These are phyloP conservation scores for Penicillium thymicola DNA, from an alignment of 2,329 filamentous ascomycete species.

Conservation along the genomic window DNA sequence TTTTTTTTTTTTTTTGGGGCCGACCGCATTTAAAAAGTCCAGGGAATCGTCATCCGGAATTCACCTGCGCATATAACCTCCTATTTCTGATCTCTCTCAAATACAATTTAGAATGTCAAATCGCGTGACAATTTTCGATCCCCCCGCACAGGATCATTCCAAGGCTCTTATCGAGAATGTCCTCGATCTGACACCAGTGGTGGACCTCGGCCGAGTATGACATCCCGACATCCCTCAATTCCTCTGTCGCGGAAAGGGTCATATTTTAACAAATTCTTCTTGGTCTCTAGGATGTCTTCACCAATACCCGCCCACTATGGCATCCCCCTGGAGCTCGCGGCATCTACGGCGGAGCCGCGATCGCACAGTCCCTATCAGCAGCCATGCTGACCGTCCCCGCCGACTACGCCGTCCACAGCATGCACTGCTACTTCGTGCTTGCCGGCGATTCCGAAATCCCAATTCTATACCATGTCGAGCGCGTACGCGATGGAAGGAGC, in stretches of 20 bases:
- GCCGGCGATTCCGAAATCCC: constrained; percentile 81
- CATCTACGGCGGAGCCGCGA: constrained; percentile 89
- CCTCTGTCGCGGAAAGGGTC: not conserved
- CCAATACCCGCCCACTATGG: constrained; percentile 88
- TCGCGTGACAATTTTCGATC: constrained; percentile 64
- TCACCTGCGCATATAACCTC: not conserved
- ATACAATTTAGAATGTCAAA: constrained; percentile 25
- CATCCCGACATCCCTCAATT: constrained; percentile 23
- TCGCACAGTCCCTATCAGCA: constrained; percentile 84
- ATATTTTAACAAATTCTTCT: not conserved
- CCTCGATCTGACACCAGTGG: constrained; percentile 76
- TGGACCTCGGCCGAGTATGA: constrained; percentile 57
- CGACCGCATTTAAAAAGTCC: constrained; percentile 11
- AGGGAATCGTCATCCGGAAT: constrained; percentile 6
- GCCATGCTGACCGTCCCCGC: constrained; percentile 80
- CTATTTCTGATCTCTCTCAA: not conserved
- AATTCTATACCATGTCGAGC: constrained; percentile 91
- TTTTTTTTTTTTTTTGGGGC: too few species aligned
- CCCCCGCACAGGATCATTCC: constrained; percentile 67
- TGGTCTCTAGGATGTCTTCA: constrained; percentile 73
- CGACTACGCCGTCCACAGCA: constrained; percentile 83
- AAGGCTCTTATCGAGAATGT: constrained; percentile 85
- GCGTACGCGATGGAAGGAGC: constrained; percentile 82
- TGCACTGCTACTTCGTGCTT: constrained; percentile 98
- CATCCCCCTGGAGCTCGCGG: constrained; percentile 88